Conservation (phyloP, 2,329 filamentous ascomycete genomes). For the Calycina marina region DNA sequence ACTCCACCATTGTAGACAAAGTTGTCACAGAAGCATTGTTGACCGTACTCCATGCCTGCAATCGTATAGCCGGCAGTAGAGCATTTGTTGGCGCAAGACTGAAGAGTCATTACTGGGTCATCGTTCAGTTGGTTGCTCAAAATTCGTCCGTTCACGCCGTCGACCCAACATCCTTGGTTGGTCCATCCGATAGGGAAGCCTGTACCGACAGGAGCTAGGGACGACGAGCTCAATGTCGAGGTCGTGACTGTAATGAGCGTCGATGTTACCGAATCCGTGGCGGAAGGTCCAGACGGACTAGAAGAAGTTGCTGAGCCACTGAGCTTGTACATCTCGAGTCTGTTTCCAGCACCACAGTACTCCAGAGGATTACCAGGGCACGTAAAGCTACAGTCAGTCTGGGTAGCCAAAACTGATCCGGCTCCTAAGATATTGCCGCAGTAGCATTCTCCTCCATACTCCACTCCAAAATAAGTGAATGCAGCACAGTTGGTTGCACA, state of each 20-base stretch:
- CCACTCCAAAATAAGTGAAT: constrained; percentile 18
- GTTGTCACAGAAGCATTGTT: constrained; percentile 19
- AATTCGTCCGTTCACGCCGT: constrained; percentile 10
- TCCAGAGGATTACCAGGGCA: constrained; percentile 21
- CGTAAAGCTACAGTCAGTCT: constrained; percentile 14
- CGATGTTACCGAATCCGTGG: background rate
- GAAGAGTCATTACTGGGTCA: constrained; percentile 13
- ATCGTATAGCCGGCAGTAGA: constrained; percentile 11
- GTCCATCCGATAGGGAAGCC: constrained; percentile 13
- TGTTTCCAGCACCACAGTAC: constrained; percentile 22
- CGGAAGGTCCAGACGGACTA: background rate
- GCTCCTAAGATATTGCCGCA: constrained; percentile 14
- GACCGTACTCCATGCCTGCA: constrained; percentile 10
- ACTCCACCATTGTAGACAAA: constrained; percentile 14
- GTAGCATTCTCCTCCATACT: constrained; percentile 19
- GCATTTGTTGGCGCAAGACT: constrained; percentile 21
- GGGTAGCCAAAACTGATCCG: constrained; percentile 10
- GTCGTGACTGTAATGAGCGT: background rate
- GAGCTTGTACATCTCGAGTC: constrained; percentile 15
- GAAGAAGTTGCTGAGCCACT: constrained; percentile 2
- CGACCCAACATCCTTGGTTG: constrained; percentile 14
- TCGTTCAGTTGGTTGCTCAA: constrained; percentile 11
- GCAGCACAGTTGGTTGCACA: constrained; percentile 15
- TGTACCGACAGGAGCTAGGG: constrained; percentile 2
- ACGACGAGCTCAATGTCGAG: constrained; percentile 1